Conservation (phyloP, 2,329 filamentous ascomycete genomes). For the Ramularia collo-cygni region DNA sequence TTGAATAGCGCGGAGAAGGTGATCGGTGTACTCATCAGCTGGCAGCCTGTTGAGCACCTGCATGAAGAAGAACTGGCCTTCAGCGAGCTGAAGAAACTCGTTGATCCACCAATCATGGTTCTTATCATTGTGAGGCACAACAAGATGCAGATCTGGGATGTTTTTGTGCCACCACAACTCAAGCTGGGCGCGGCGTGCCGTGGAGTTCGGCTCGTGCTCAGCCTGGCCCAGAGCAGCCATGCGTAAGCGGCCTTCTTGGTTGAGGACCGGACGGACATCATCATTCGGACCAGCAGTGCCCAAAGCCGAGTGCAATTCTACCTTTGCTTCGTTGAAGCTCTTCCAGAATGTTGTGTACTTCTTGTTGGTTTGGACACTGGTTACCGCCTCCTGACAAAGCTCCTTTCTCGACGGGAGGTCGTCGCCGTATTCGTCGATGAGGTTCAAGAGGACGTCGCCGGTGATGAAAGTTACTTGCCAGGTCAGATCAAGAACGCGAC, state of each 20-base stretch:
- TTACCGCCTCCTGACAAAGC: neutral
- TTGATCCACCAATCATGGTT: neutral
- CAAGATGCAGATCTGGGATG: neutral
- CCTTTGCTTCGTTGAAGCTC: neutral
- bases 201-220: neutral
- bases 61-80: too few species aligned
- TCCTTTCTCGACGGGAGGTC: neutral
- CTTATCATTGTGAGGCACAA: conserved; percentile 1
- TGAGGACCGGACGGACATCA: neutral
- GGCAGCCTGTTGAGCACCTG: too few species aligned
- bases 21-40: too few species aligned
- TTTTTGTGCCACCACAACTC: neutral
- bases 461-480: neutral
- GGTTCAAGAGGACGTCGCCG: neutral
- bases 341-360: neutral
- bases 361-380: neutral
- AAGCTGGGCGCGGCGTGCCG: neutral
- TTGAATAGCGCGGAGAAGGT: too few species aligned
- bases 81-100: too few species aligned
- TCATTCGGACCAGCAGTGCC: neutral
- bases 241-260: neutral
- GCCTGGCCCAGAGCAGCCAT: neutral
- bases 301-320: neutral
- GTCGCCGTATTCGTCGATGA: conserved; percentile 1
- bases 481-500: conserved; percentile 2